These are phyloP conservation scores for Coriaria nepalensis DNA, from an alignment of 306 rosid genomes.

Conservation along the genomic window DNA sequence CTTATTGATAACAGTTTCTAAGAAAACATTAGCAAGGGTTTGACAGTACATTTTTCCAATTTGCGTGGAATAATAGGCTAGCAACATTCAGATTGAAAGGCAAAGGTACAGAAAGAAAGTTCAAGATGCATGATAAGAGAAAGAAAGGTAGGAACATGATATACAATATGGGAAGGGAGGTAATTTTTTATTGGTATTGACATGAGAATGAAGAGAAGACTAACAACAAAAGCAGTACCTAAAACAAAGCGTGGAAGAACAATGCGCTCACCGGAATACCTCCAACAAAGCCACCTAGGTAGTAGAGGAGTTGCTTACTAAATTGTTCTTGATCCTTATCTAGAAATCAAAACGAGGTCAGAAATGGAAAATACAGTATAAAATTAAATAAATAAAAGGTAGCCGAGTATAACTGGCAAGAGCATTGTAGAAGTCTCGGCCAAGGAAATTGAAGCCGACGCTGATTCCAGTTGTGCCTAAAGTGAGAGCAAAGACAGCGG, in stretches of 20 bases:
- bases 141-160: too few relatives aligned
- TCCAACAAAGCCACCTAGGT: conserved; percentile 81
- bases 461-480: conserved; percentile 89
- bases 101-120: too few relatives aligned
- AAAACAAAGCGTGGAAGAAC: conserved; percentile 54
- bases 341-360: conserved; percentile 14
- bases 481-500: conserved; percentile 76
- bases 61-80: too few relatives aligned
- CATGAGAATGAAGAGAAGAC: too few relatives aligned
- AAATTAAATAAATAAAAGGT: conserved; percentile 3
- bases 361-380: neutral
- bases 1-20: too few relatives aligned
- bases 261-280: conserved; percentile 99
- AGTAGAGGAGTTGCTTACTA: conserved; percentile 73
- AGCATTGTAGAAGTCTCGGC: conserved; percentile 89
- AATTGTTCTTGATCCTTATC: conserved; percentile 98
- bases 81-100: too few relatives aligned
- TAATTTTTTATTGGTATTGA: too few relatives aligned
- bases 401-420: conserved; percentile 60
- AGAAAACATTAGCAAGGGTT: too few relatives aligned
- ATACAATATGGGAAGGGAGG: too few relatives aligned
- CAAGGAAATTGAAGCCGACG: conserved; percentile 86
- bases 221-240: conserved; percentile 68
- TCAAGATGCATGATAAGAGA: neutral
- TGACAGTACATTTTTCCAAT: too few relatives aligned